phyloP scores from a whole-genome alignment of 2,329 filamentous ascomycete species.

The Xylaria sp. region DNA sequence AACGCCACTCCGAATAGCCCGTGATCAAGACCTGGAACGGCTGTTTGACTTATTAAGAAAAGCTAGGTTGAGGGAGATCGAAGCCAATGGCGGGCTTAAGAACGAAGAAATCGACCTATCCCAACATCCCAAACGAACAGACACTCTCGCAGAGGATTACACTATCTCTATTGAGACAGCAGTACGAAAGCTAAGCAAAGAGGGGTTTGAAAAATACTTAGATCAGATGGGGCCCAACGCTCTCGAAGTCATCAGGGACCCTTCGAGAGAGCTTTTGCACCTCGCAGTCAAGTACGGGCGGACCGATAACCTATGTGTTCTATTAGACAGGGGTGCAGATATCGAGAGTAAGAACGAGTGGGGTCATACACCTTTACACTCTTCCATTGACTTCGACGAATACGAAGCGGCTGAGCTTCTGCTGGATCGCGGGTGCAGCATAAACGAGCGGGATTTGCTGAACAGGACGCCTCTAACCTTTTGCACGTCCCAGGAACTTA shows the following conservation, averaged over 20 bases:
- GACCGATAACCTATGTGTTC: not conserved
- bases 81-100: not conserved
- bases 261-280: not conserved
- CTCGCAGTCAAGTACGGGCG: not conserved
- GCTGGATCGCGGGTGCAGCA: conserved; percentile 1
- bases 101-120: not conserved
- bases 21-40: not conserved
- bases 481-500: not conserved
- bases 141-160: not conserved
- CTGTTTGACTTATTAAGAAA: not conserved
- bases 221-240: not conserved
- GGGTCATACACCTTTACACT: conserved; percentile 3
- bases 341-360: not conserved
- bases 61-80: not conserved
- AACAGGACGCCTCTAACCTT: conserved; percentile 1
- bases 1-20: not conserved
- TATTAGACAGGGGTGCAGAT: conserved; percentile 1
- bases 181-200: not conserved
- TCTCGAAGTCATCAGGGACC: not conserved
- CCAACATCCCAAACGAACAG: not conserved
- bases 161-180: not conserved
- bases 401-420: conserved; percentile 5
- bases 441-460: conserved; percentile 5
- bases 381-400: not conserved
- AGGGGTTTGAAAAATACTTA: not conserved